These are phyloP conservation scores for Aspergillus chevalieri DNA, from an alignment of 2,329 filamentous ascomycete species.

Conservation along the genomic window DNA sequence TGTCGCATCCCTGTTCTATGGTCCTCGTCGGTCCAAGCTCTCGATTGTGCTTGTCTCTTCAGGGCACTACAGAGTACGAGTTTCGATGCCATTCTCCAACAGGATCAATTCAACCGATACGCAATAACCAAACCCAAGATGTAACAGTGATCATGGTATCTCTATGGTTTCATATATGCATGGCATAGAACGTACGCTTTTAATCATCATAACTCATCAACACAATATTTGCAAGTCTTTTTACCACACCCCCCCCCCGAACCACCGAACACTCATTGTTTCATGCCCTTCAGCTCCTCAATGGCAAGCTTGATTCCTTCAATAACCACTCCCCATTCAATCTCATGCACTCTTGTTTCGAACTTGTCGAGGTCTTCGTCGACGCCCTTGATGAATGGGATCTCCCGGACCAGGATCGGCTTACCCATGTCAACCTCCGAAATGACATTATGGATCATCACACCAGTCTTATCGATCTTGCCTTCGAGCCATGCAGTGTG, in stretches of 20 bases:
- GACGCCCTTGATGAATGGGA: conserved; percentile 55
- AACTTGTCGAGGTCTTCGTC: conserved; percentile 61
- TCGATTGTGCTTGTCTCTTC: no score
- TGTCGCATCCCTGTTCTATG: no score
- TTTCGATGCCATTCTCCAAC: no score
- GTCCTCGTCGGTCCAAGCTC: no score
- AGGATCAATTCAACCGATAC: no score
- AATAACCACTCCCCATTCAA: conserved; percentile 75
- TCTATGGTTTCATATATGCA: no score
- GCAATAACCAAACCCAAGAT: no score
- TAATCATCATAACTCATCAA: no score
- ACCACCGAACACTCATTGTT: conserved; percentile 6
- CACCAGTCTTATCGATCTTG: conserved; percentile 63
- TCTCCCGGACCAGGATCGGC: conserved; percentile 64
- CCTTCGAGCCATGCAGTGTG: conserved; percentile 66
- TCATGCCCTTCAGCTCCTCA: conserved; percentile 23
- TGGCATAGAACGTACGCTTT: no score
- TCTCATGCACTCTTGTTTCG: conserved; percentile 64
- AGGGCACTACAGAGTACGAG: no score
- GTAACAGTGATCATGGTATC: no score
- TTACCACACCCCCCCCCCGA: not conserved
- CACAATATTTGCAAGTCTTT: not conserved
- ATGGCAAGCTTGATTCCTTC: conserved; percentile 52
- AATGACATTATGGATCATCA: conserved; percentile 86
- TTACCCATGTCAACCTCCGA: conserved; percentile 72